These are phyloP conservation scores for Arachis monticola DNA, from an alignment of 331 rosid species.

Conservation along the genomic window DNA sequence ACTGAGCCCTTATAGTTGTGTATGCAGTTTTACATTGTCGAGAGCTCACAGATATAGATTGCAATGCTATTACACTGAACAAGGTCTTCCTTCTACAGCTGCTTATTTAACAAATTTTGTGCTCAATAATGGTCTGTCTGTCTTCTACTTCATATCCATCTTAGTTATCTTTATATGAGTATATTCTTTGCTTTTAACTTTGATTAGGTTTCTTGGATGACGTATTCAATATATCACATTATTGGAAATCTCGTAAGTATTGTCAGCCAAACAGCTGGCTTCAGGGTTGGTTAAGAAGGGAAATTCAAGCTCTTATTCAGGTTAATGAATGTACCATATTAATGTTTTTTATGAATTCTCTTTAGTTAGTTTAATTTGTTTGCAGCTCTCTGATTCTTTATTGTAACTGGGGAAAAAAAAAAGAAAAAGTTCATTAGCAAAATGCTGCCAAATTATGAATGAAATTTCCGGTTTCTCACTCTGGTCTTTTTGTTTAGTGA, in stretches of 20 bases:
- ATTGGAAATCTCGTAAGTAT: constrained; percentile 70
- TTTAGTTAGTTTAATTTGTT: constrained; percentile 15
- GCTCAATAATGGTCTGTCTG: background rate
- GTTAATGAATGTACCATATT: constrained; percentile 45
- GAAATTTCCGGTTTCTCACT: background rate
- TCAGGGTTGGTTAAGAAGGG: constrained; percentile 81
- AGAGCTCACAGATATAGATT: constrained; percentile 79
- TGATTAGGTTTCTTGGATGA: constrained; percentile 67
- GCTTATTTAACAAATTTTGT: constrained; percentile 29
- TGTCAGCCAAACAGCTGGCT: constrained; percentile 77
- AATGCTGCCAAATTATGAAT: background rate
- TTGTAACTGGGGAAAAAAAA: background rate
- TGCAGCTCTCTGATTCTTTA: background rate
- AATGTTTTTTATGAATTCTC: constrained; percentile 10
- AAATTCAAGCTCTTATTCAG: constrained; percentile 85
- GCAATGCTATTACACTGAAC: constrained; percentile 85
- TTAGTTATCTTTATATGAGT: background rate
- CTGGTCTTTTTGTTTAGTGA: constrained; percentile 2
- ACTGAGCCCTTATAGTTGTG: constrained; percentile 29
- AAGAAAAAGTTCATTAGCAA: background rate
- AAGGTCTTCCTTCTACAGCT: constrained; percentile 56
- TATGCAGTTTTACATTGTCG: constrained; percentile 73
- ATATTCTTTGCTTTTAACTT: constrained; percentile 9
- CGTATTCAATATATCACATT: constrained; percentile 57
- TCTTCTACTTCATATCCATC: background rate